phyloP scores from a whole-genome alignment of 352 stramenopile genomes.

The Pythium sp. region DNA sequence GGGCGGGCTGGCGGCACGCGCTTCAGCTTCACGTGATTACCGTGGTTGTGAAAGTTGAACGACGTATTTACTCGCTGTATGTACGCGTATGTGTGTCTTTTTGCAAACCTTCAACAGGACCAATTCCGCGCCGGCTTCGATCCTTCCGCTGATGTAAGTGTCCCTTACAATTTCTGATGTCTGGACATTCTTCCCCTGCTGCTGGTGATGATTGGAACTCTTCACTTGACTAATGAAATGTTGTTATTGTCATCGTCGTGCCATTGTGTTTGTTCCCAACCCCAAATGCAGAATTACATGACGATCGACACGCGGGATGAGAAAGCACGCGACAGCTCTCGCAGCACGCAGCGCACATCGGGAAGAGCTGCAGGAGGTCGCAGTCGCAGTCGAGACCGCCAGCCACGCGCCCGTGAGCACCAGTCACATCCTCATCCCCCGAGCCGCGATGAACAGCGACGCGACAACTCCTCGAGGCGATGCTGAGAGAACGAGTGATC shows the following conservation, averaged over 20 bases:
- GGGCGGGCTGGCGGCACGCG: too few relatives aligned
- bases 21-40: not conserved
- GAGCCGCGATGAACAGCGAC: not conserved
- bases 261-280: not conserved
- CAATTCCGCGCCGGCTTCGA: constrained; percentile 66
- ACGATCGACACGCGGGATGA: constrained; percentile 59
- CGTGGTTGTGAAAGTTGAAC: not conserved
- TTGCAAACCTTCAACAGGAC: constrained; percentile 31
- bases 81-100: not conserved
- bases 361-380: not conserved
- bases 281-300: constrained; percentile 52
- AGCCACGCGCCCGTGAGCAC: not conserved
- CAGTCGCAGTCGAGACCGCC: constrained; percentile 9
- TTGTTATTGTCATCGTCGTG: not conserved
- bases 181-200: not conserved
- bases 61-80: not conserved
- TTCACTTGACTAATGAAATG: not conserved
- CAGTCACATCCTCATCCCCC: not conserved
- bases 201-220: not conserved
- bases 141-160: constrained; percentile 47
- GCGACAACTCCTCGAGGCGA: constrained; percentile 5
- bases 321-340: not conserved
- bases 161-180: not conserved
- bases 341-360: not conserved
- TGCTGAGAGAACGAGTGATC: not conserved